Base-by-base conservation (phyloP, 2,329 filamentous ascomycete species). In the Lomentospora prolificans region DNA sequence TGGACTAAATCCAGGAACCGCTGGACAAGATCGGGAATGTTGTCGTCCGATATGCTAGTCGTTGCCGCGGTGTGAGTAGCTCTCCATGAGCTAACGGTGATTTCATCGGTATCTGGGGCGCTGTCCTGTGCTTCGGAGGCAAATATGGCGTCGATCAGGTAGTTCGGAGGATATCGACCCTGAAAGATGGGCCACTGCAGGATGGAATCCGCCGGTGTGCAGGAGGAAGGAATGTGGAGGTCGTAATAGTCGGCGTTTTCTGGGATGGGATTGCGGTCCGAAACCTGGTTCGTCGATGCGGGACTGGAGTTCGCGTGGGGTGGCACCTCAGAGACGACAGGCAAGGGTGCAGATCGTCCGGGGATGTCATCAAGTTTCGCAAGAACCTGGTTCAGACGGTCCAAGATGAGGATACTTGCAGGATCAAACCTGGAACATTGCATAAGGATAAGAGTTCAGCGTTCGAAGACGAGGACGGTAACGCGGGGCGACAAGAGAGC, bases 1-100 rank as follows among this genome's bases (percentile, higher is more conserved):
- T 70, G 68, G 2, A 70, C 67, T 51, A 62, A 61, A 24, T 62
- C 58, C 3, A 70, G 59, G 51, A 70, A 70, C 10, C 58, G 55
- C 17, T 69, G 62, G 10, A 70, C 60, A 12, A 69, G 57, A 4
- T 51, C 14, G 3, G 60, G 62, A 2, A 69, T 64, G n/a, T 62
- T 60, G 22, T 66, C 64, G 25, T 67, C 67, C 8, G n/a, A 48
- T 6, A 48, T 48, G 6, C 41, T n/a, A 17, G 8, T 48, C 7
- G n/a, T 48, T 7, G n/a, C 22, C 6, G 6, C 41, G 17, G 22
- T 17, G 41, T 48, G 41, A n/a, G 41, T 6, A 6, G 41, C 6
- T 12, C 12, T 33, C 30, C 30, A 33, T 12, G 30, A 33, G 30
- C 12, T 33, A 7, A 12, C 30, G 7, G 12, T 7, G 30, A 12